Percentiles rank a stretch among this genome's conserved stretches.
These are phyloP conservation scores for Cadophora gregata DNA, from an alignment of 2,329 filamentous ascomycete species.

Conservation along the genomic window DNA sequence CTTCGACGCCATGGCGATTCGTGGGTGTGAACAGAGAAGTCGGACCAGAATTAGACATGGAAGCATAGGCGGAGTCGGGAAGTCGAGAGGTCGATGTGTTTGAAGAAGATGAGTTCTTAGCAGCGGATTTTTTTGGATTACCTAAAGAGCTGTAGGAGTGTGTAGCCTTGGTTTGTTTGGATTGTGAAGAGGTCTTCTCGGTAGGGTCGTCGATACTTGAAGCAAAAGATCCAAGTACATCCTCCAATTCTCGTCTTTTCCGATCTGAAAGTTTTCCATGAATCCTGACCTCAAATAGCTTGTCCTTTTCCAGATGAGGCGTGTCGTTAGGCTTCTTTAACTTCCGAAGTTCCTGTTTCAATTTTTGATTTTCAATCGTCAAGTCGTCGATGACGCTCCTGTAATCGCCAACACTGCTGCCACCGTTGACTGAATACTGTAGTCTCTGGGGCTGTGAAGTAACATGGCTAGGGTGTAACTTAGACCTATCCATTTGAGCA, in stretches of 20 bases:
- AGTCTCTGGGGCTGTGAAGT: not conserved
- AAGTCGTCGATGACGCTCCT: conserved; percentile 87
- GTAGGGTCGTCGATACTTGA: conserved; percentile 61
- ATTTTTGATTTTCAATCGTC: conserved; percentile 80
- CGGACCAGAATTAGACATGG: conserved; percentile 58
- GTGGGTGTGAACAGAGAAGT: conserved; percentile 43
- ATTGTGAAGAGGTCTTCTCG: conserved; percentile 11
- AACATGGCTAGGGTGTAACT: not conserved
- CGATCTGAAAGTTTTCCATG: conserved; percentile 69
- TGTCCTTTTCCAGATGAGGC: conserved; percentile 73
- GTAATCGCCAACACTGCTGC: conserved; percentile 66
- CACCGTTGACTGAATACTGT: conserved; percentile 25
- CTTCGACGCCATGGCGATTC: conserved; percentile 11
- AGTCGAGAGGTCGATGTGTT: conserved; percentile 47
- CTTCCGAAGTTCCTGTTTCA: conserved; percentile 75
- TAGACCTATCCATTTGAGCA: conserved; percentile 12
- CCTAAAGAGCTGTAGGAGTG: conserved; percentile 53
- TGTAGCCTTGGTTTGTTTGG: not conserved
- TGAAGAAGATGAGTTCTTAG: conserved; percentile 29
- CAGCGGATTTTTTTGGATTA: conserved; percentile 8
- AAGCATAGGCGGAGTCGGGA: conserved; percentile 65
- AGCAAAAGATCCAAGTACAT: conserved; percentile 73
- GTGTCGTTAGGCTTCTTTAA: conserved; percentile 69
- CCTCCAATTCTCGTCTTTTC: conserved; percentile 79
- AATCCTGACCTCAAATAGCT: conserved; percentile 82